Base-by-base conservation (phyloP, 495 filamentous ascomycete species). In the Penicillium simplicissimum region DNA sequence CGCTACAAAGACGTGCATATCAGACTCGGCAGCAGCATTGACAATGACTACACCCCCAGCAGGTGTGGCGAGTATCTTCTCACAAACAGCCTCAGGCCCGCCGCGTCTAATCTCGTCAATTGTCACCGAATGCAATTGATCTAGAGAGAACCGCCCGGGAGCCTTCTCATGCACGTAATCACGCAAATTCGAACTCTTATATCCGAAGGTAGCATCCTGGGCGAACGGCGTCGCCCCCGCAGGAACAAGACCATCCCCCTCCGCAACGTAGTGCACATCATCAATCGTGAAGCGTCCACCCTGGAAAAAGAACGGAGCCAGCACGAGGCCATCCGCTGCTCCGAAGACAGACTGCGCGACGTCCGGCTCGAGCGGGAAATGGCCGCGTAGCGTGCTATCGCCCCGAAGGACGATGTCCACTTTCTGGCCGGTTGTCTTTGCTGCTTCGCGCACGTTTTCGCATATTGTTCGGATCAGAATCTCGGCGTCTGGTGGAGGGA, bases 281-380 rank as follows among this genome's bases (percentile, higher is more conserved):
- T 81, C 55, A 34, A 84, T 82, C 1, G 81, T 85, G 36, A 74
- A 79, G 8, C 81, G 60, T 0, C 82, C 81, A 13, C 82, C 82
- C 61, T 84, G 81, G 56, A 76, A 79, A 63, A 85, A 84, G 64
- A 85, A 85, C 4, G 81, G 82, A 0, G 80, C 80, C 0, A 85
- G 70, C 8, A 84, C 70, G 66, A 78, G 75, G 1, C 71, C 80
- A 64, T 82, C 77, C 0, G 70, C 64, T 8, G 72, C 55, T 8
- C 80, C 81, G 11, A 83, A 76, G 21, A 79, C 76, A 2, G 72
- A 71, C 58, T 81, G 72, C 40, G 78, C 80, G 9, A 79, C 74
- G 55, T 85, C 81, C 0, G 76, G 72, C 47, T 85, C 81, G 4
- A 80, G 64, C 5, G 81, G 82, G 58, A 84, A 83, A 58, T 85